These are phyloP conservation scores for Spergularia azorica DNA, from an alignment of 179 eudicot species.

Conservation along the genomic window DNA sequence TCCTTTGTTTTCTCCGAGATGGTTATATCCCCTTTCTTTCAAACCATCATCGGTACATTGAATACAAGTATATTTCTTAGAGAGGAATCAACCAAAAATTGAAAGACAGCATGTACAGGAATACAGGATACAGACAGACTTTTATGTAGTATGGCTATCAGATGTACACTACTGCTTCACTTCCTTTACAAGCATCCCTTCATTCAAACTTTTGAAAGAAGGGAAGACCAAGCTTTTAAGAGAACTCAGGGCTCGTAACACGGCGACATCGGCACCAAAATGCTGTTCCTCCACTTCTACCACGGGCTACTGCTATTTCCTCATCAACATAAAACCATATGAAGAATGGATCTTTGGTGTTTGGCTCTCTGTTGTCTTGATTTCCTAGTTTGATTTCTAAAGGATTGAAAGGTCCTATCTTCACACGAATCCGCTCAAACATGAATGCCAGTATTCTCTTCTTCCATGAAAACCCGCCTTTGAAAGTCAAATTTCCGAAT, in stretches of 20 bases:
- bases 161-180: too few species aligned
- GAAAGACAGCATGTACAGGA: too few species aligned
- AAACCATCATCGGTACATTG: too few species aligned
- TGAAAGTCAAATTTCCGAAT: slow-evolving; percentile 73
- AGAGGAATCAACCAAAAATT: too few species aligned
- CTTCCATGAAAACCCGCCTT: slow-evolving; percentile 88
- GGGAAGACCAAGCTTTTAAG: not conserved
- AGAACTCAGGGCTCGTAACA: slow-evolving; percentile 18
- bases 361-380: slow-evolving; percentile 68
- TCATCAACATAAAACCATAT: slow-evolving; percentile 92
- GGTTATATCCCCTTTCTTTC: too few species aligned
- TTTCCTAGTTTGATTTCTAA: slow-evolving; percentile 64
- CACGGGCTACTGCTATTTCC: slow-evolving; percentile 94
- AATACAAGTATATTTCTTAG: too few species aligned
- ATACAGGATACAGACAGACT: too few species aligned
- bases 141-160: too few species aligned
- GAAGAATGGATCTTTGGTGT: slow-evolving; percentile 81
- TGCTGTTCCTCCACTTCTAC: slow-evolving; percentile 92
- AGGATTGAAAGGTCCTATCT: slow-evolving; percentile 76
- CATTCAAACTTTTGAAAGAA: not conserved
- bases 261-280: slow-evolving; percentile 89
- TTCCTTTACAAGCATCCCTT: not conserved
- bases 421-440: slow-evolving; percentile 69
- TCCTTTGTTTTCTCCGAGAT: too few species aligned
- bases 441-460: slow-evolving; percentile 79